A percentile compares a stretch with the other conserved stretches of the same genome.
Evolutionary conservation across 2,329 filamentous ascomycete genomes (phyloP).

Genomic region (Trichophyton verrucosum): DNA sequence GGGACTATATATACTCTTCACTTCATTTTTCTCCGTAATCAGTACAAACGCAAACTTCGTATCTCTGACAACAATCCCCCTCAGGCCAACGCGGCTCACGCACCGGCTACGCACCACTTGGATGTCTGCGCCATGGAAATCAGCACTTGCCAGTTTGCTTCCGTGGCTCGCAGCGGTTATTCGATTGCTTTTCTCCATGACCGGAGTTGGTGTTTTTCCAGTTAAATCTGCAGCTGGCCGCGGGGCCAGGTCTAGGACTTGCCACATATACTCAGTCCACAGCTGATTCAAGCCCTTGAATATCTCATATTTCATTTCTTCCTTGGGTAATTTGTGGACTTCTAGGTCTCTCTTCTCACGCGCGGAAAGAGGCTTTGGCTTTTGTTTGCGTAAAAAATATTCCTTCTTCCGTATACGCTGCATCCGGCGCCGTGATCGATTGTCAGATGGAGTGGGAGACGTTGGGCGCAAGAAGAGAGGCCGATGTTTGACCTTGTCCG

Average conservation of each 20-base stretch:
- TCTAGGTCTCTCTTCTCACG: conserved; percentile 61
- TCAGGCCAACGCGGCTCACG: conserved; percentile 66
- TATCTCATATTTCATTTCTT: conserved; percentile 57
- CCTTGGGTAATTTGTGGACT: conserved; percentile 60
- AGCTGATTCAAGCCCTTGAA: conserved; percentile 66
- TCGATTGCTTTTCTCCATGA: conserved; percentile 11
- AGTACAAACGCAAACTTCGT: conserved; percentile 77
- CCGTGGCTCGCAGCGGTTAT: conserved; percentile 46
- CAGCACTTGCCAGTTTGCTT: conserved; percentile 63
- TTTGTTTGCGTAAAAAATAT: conserved; percentile 37
- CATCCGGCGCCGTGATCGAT: conserved; percentile 42
- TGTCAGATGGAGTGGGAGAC: conserved; percentile 50
- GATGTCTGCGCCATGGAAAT: conserved; percentile 77
- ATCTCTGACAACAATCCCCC: conserved; percentile 81
- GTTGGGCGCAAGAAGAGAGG: conserved; percentile 67
- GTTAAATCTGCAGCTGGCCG: conserved; percentile 23
- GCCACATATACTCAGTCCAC: conserved; percentile 76
- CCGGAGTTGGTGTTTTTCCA: conserved; percentile 11
- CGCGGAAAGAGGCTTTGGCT: conserved; percentile 61
- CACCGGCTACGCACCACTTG: conserved; percentile 75
- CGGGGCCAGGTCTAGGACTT: conserved; percentile 51
- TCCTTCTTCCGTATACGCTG: conserved; percentile 36
- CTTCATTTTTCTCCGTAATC: conserved; percentile 55
- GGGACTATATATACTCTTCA: conserved; percentile 50
- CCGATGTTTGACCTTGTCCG: conserved; percentile 70